Percentiles rank a stretch among this genome's conserved stretches.
Conservation (phyloP, 768 basidiomycete genomes). For the Leccinum arenicola region DNA sequence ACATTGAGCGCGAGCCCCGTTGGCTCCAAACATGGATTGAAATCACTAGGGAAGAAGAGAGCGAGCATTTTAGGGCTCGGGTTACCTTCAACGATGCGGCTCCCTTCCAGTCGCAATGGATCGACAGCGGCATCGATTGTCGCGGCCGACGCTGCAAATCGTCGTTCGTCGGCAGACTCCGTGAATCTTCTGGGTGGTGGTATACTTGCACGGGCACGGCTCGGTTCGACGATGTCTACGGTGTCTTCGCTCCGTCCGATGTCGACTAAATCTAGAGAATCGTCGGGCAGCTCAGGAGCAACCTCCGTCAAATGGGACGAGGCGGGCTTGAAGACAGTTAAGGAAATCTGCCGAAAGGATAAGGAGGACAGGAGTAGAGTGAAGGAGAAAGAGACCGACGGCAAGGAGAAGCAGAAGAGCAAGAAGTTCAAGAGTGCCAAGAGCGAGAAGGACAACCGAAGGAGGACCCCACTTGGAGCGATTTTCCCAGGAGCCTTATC, state of each 20-base stretch:
- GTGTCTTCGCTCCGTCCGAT: slow-evolving; percentile 47
- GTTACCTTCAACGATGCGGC: slow-evolving; percentile 52
- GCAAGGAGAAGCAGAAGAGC: slow-evolving; percentile 31
- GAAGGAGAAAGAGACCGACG: slow-evolving; percentile 31
- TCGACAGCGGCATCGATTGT: slow-evolving; percentile 37
- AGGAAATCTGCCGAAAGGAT: slow-evolving; percentile 43
- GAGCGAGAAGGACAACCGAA: slow-evolving; percentile 40
- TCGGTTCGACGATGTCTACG: slow-evolving; percentile 40
- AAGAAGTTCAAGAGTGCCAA: slow-evolving; percentile 31
- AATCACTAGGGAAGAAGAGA: slow-evolving; percentile 53
- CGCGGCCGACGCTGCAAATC: neutral
- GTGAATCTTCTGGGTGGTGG: slow-evolving; percentile 28
- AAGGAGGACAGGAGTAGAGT: slow-evolving; percentile 36
- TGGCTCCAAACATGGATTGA: slow-evolving; percentile 23
- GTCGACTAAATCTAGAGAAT: slow-evolving; percentile 40
- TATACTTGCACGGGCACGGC: slow-evolving; percentile 33
- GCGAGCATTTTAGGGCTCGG: slow-evolving; percentile 60
- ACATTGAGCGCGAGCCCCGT: slow-evolving; percentile 40
- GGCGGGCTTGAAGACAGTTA: slow-evolving; percentile 44
- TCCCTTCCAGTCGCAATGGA: slow-evolving; percentile 36
- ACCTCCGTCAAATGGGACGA: slow-evolving; percentile 53
- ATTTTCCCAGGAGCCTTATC: slow-evolving; percentile 51
- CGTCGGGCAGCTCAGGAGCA: slow-evolving; percentile 40
- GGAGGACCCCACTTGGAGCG: slow-evolving; percentile 51
- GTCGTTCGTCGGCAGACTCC: slow-evolving; percentile 34